Base-by-base conservation (phyloP, 768 basidiomycete species). In the Glaciozyma martinii region DNA sequence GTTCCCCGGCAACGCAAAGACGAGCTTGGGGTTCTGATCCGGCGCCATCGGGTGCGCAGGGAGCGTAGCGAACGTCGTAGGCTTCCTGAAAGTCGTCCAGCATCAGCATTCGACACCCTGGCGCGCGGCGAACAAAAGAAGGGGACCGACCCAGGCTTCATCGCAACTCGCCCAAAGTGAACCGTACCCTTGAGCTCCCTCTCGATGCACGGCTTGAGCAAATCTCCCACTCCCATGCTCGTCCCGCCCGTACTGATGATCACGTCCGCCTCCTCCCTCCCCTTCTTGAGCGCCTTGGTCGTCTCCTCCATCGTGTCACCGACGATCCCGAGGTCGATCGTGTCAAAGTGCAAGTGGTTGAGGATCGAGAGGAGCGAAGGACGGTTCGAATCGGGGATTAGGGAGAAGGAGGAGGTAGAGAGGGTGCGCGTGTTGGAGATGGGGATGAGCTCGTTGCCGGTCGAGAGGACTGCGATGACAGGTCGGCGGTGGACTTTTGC, bases 1-100 rank as follows among this genome's bases (percentile, higher is more conserved):
- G 74, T 93, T 92, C 1, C 90, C 90, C 0, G 90, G 90, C 2
- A 94, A 81, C 1, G 88, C 89, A 72, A 94, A 93, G 16, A 89
- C 72, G 7, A 85, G 84, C 70, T 86, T 89, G 37, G 75, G 73
- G 13, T 65, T 72, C 9, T 68, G 75, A n/a, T 74, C 72, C 25
- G 66, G 65, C 15, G 74, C 72, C 33, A 74, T 72, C 5, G 60
- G 50, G 43, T 75, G 71, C 12, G 77, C 72, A 0, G 87, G 86
- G 30, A 91, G 80, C 18, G 84, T 87, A 1, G 90, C 90, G 67
- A 93, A 92, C 8, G 90, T 90, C 3, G 90, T 94, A 5, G 90
- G 90, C 73, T 92, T 92, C 10, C 89, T 74, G 62, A 18, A 15
- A 27, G 4, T 4, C 6, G n/a, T 27, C 21, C 54, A n/a, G 21